phyloP scores from a whole-genome alignment of 768 basidiomycete genomes.

The Suillus bovinus region DNA sequence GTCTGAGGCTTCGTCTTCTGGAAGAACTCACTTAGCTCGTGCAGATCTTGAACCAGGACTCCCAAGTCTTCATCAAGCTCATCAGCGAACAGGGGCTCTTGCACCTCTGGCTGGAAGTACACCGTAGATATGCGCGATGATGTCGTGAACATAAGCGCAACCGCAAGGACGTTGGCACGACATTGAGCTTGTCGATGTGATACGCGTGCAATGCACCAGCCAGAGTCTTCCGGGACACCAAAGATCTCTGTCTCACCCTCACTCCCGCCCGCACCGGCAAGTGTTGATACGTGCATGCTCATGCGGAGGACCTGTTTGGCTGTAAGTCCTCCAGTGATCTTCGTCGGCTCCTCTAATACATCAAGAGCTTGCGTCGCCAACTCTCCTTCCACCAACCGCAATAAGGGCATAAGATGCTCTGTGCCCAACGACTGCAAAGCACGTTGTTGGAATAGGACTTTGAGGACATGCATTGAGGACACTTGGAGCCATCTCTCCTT shows the following conservation, averaged over 20 bases:
- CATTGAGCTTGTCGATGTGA: conserved; percentile 62
- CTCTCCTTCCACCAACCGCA: conserved; percentile 87
- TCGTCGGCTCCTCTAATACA: conserved; percentile 90
- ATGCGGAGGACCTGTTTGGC: conserved; percentile 89
- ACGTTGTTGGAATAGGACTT: conserved; percentile 83
- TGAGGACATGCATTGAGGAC: conserved; percentile 84
- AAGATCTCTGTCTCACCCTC: conserved; percentile 72
- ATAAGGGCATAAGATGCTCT: conserved; percentile 87
- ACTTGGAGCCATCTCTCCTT: conserved; percentile 77
- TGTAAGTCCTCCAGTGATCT: conserved; percentile 71
- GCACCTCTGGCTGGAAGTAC: conserved; percentile 63
- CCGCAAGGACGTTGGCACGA: conserved; percentile 77
- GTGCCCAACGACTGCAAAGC: conserved; percentile 76
- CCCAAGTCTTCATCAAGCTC: conserved; percentile 65
- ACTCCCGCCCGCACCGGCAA: conserved; percentile 48
- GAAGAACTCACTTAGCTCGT: conserved; percentile 76
- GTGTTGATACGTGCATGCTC: conserved; percentile 72
- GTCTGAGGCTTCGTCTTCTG: conserved; percentile 42
- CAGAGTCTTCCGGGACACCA: conserved; percentile 78
- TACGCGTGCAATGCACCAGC: conserved; percentile 82
- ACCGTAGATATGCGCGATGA: conserved; percentile 69
- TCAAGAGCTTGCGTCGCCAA: conserved; percentile 84
- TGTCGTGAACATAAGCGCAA: conserved; percentile 82
- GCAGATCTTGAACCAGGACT: conserved; percentile 74
- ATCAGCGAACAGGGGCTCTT: conserved; percentile 35